Evolutionary conservation across 805 yeast species (phyloP).

Genomic region (Candida ipomoeae): DNA sequence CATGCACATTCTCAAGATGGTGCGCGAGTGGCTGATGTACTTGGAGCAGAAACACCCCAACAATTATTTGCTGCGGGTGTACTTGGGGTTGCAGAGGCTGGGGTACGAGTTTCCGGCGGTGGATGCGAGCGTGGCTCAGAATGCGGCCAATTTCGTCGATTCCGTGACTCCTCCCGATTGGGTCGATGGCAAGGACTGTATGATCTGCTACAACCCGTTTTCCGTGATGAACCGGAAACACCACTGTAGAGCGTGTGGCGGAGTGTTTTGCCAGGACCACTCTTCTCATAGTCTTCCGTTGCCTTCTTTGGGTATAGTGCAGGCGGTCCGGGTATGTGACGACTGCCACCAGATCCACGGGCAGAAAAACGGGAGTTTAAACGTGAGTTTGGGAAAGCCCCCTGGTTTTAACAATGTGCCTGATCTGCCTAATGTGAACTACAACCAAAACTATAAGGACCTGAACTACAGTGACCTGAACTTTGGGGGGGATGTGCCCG

Average conservation of each 20-base stretch:
- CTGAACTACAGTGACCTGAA: too few relatives aligned
- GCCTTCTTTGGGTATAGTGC: conserved; percentile 80
- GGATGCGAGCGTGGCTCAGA: conserved; percentile 24
- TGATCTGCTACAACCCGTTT: conserved; percentile 83
- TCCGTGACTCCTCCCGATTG: conserved; percentile 95
- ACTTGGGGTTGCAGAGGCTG: conserved; percentile 54
- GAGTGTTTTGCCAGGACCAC: conserved; percentile 83
- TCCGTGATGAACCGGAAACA: conserved; percentile 85
- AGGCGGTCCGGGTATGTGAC: conserved; percentile 92
- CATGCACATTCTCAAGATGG: conserved; percentile 51
- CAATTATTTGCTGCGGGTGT: conserved; percentile 58
- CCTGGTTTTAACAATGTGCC: too few relatives aligned
- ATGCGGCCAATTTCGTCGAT: conserved; percentile 60
- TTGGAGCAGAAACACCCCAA: conserved; percentile 61
- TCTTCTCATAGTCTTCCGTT: conserved; percentile 69
- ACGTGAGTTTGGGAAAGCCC: too few relatives aligned
- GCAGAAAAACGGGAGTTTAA: too few relatives aligned
- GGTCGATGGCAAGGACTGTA: conserved; percentile 93
- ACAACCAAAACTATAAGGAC: too few relatives aligned
- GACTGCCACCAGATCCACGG: conserved; percentile 66
- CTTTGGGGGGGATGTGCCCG: background rate
- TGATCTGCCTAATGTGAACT: too few relatives aligned
- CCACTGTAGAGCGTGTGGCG: conserved; percentile 97
- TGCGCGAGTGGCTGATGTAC: conserved; percentile 76
- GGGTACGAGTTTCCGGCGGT: conserved; percentile 64